A percentile compares a stretch with the other conserved stretches of the same genome.
These are phyloP conservation scores for Penicillium griseofulvum DNA, from an alignment of 2,329 filamentous ascomycete genomes.

Conservation along the genomic window DNA sequence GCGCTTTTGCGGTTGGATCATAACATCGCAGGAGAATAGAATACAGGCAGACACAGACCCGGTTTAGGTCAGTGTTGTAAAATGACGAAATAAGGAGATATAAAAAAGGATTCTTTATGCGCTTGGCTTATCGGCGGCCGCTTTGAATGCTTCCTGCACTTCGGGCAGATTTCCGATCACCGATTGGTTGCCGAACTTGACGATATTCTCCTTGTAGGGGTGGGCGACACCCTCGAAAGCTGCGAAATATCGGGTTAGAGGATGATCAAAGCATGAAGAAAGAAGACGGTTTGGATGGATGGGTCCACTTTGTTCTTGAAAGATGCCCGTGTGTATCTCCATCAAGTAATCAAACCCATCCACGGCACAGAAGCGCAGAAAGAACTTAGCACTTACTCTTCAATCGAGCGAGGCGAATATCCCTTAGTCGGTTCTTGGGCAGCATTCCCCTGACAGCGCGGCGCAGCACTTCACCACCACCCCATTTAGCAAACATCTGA, in stretches of 20 bases:
- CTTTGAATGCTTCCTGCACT: conserved; percentile 39
- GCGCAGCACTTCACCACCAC: conserved; percentile 84
- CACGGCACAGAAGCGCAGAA: not conserved
- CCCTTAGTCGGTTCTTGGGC: conserved; percentile 90
- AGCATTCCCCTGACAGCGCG: conserved; percentile 96
- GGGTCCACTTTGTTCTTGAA: not conserved
- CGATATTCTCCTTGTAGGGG: conserved; percentile 85
- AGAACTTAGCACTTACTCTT: conserved; percentile 58
- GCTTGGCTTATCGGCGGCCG: conserved; percentile 21
- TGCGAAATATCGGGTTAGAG: conserved; percentile 28
- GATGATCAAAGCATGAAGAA: not conserved
- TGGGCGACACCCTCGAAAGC: conserved; percentile 91
- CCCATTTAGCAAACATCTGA: conserved; percentile 87
- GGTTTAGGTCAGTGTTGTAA: conserved; percentile 2
- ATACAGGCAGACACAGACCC: conserved; percentile 16
- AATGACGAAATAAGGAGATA: conserved; percentile 10
- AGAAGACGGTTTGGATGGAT: not conserved
- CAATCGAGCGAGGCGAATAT: conserved; percentile 79
- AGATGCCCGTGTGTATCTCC: not conserved
- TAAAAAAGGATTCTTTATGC: conserved; percentile 17
- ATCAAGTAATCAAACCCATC: not conserved
- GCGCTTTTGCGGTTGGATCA: conserved; percentile 37
- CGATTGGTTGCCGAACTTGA: conserved; percentile 65
- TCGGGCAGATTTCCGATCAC: conserved; percentile 36
- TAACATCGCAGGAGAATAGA: conserved; percentile 31